Conservation (phyloP, 805 yeast species). For the Zygosaccharomyces kombuchaensis region DNA sequence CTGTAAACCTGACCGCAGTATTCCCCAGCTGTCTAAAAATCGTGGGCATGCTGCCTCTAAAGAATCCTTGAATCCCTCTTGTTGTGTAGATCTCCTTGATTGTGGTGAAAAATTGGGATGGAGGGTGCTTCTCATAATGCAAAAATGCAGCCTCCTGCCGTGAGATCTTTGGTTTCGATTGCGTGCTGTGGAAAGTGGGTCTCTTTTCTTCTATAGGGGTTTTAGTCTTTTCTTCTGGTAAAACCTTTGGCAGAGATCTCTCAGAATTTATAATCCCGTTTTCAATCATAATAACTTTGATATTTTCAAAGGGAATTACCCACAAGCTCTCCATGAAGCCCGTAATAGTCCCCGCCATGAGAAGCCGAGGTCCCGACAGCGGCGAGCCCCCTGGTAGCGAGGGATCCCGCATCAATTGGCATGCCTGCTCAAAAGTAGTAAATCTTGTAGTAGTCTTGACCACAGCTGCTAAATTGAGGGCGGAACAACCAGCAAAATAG, state of each 20-base stretch:
- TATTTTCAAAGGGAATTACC: slow-evolving; percentile 87
- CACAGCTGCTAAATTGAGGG: slow-evolving; percentile 69
- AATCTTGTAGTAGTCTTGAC: slow-evolving; percentile 72
- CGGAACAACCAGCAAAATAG: slow-evolving; percentile 60
- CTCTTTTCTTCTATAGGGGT: slow-evolving; percentile 1
- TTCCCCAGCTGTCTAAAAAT: slow-evolving; percentile 72
- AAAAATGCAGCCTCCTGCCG: slow-evolving; percentile 31
- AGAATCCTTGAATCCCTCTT: slow-evolving; percentile 72
- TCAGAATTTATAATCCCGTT: slow-evolving; percentile 42
- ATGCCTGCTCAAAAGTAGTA: slow-evolving; percentile 67
- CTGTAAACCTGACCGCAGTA: slow-evolving; percentile 78
- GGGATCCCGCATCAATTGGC: slow-evolving; percentile 46
- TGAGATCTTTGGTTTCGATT: slow-evolving; percentile 26
- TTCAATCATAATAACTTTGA: slow-evolving; percentile 77
- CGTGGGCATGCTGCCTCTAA: slow-evolving; percentile 83
- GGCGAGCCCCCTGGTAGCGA: slow-evolving; percentile 53
- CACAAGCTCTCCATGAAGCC: slow-evolving; percentile 78
- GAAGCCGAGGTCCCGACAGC: slow-evolving; percentile 72
- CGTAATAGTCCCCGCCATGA: slow-evolving; percentile 79
- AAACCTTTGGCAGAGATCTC: slow-evolving; percentile 5
- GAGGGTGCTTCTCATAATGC: slow-evolving; percentile 49
- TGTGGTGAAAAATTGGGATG: slow-evolving; percentile 49
- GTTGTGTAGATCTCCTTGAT: slow-evolving; percentile 62
- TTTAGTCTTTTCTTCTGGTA: background rate
- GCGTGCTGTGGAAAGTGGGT: slow-evolving; percentile 33